Conservation (phyloP, 148 eudicot species). For the Silene uniflora region DNA sequence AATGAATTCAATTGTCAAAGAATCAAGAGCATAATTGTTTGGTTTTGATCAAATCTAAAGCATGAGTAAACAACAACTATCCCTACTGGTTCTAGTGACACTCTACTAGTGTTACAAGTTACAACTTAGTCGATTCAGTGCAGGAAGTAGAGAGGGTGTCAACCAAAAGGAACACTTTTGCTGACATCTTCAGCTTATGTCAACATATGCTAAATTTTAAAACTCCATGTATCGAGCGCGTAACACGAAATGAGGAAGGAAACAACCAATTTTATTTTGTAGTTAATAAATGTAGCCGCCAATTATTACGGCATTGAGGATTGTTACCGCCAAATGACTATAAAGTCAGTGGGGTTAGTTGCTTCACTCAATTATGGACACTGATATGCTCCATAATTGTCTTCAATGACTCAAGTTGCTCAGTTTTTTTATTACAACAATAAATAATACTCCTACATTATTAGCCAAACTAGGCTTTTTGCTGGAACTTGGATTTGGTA, state of each 20-base stretch:
- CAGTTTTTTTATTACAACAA: too few species aligned
- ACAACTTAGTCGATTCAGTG: too few species aligned
- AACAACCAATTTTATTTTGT: not conserved
- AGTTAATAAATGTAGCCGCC: not conserved
- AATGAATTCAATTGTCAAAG: not conserved
- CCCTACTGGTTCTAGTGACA: too few species aligned
- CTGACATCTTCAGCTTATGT: too few species aligned
- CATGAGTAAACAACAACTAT: not conserved
- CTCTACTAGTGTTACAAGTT: too few species aligned
- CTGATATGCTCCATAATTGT: not conserved
- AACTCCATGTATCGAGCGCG: too few species aligned
- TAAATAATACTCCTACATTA: too few species aligned
- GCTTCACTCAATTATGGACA: slow-evolving; percentile 5
- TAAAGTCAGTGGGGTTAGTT: slow-evolving; percentile 1
- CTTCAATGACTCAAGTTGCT: not conserved
- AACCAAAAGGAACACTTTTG: too few species aligned
- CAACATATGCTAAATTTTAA: too few species aligned
- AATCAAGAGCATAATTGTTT: not conserved
- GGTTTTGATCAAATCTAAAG: too few species aligned
- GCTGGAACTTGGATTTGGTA: not conserved
- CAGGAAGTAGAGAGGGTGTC: too few species aligned
- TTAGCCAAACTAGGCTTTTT: not conserved
- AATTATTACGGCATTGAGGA: not conserved
- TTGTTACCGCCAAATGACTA: not conserved
- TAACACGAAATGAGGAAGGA: too few species aligned